Evolutionary conservation across 2,329 filamentous ascomycete genomes (phyloP).

Genomic region (Cladosporium phlei): DNA sequence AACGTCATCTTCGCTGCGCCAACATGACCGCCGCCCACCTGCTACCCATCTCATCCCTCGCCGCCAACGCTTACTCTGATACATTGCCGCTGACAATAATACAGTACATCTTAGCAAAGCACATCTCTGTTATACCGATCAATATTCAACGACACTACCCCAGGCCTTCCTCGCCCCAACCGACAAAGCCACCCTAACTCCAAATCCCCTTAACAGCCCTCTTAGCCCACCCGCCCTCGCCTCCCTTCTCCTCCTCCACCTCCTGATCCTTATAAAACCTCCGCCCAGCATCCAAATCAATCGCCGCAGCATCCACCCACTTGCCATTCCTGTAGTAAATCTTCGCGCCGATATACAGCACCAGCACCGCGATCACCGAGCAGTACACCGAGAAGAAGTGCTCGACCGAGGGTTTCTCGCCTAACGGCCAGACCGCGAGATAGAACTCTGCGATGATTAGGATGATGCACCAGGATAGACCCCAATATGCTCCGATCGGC

Average conservation of each 20-base stretch:
- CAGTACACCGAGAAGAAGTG: conserved; percentile 48
- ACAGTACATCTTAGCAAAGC: too few species aligned
- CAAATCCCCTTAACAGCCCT: background rate
- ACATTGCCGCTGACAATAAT: too few species aligned
- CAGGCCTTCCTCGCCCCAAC: too few species aligned
- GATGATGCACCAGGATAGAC: conserved; percentile 41
- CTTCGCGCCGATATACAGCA: conserved; percentile 40
- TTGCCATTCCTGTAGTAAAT: conserved; percentile 36
- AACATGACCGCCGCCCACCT: conserved; percentile 9
- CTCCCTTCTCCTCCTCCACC: conserved; percentile 18
- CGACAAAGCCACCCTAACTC: background rate
- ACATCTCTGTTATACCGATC: too few species aligned
- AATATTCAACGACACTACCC: too few species aligned
- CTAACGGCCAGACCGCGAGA: conserved; percentile 43
- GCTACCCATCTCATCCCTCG: conserved; percentile 5
- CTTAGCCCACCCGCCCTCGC: background rate
- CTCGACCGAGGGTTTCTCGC: conserved; percentile 30
- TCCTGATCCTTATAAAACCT: conserved; percentile 25
- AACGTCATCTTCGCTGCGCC: too few species aligned
- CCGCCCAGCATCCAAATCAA: conserved; percentile 35
- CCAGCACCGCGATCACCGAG: conserved; percentile 40
- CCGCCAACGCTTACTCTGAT: background rate
- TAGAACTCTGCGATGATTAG: conserved; percentile 48
- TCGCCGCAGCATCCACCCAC: conserved; percentile 32
- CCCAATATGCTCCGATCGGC: conserved; percentile 43